Conservation (phyloP, 441 rosid genomes). For the Sinapis alba region DNA sequence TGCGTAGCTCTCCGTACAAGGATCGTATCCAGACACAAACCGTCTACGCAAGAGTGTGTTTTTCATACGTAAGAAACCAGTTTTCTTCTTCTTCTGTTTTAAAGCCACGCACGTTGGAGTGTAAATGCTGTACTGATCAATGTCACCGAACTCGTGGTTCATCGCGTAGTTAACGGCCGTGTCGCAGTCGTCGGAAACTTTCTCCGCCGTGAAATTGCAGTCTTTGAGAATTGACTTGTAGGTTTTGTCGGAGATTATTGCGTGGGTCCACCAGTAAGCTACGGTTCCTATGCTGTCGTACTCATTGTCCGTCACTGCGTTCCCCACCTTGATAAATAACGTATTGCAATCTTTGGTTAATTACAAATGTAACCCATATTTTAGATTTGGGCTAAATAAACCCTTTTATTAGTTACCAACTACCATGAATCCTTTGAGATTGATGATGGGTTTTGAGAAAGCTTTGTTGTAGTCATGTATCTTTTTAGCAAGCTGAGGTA, state of each 20-base stretch:
- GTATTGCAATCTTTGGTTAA: not conserved
- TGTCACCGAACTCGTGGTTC: slow-evolving; percentile 73
- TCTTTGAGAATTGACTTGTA: slow-evolving; percentile 56
- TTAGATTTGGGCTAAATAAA: not conserved
- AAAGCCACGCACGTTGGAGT: slow-evolving; percentile 66
- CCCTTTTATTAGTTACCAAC: slow-evolving; percentile 19
- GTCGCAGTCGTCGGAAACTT: slow-evolving; percentile 53
- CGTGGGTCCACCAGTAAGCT: slow-evolving; percentile 83
- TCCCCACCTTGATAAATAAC: slow-evolving; percentile 58
- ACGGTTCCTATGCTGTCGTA: slow-evolving; percentile 76
- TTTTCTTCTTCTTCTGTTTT: slow-evolving; percentile 42
- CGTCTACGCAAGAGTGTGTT: slow-evolving; percentile 56
- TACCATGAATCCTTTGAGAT: slow-evolving; percentile 89
- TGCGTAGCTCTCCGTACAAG: slow-evolving; percentile 76
- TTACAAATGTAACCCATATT: not conserved
- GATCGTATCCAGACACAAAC: slow-evolving; percentile 66
- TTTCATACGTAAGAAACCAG: slow-evolving; percentile 43
- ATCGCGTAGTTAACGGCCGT: slow-evolving; percentile 58
- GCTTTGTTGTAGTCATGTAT: slow-evolving; percentile 64
- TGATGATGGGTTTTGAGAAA: slow-evolving; percentile 53
- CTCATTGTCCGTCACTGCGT: slow-evolving; percentile 70
- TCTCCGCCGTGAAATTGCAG: slow-evolving; percentile 63
- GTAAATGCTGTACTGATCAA: slow-evolving; percentile 85
- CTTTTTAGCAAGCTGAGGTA: slow-evolving; percentile 87
- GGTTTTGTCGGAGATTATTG: slow-evolving; percentile 73